Base-by-base conservation (phyloP, 371 early-diverging fungal genomes). In the Parasitella parasitica region DNA sequence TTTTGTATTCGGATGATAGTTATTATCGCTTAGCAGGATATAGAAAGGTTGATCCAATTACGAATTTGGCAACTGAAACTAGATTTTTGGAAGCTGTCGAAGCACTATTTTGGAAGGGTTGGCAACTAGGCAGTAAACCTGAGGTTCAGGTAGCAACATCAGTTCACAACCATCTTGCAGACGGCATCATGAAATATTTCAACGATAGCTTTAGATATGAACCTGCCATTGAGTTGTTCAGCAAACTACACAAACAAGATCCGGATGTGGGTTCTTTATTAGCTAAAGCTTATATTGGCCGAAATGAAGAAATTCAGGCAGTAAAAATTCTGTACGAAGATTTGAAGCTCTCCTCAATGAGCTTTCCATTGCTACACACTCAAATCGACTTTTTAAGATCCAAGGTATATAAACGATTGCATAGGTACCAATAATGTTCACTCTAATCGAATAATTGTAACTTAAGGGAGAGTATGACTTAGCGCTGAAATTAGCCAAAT, bases 91-190 rank as follows among this genome's bases (percentile, higher is more conserved):
- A 96, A 58, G 90, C 92, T 0, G 91, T 92, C 0, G 80, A 84
- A 55, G 79, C 81, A 28, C 76, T 94, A 57, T 97, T 94, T 70
- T 94, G 89, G 87, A 86, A 86, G 71, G 67, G 94, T 22, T 95
- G 95, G 95, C 91, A 91, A 67, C 80, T 97, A 20, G 98, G 98
- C 27, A 92, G 94, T 51, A 91, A 88, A 37, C 89, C 95, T 7
- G 94, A 94, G 63, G 89, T 94, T 37, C 97, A 97, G 68, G 87
- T 92, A 20, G 93, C 97, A 4, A 94, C 96, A 12, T 80, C 83
- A 24, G 88, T 91, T 38, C 86, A 87, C 59, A 97, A 97, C 67
- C 91, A 93, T 68, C 68, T 97, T 52, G 84, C 86, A 3, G 85
- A 91, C 34, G 94, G 91, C 16, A 80, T 96, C 12, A 83, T 93